phyloP scores from a whole-genome alignment of 805 yeast species.

The Metschnikowia sp. region DNA sequence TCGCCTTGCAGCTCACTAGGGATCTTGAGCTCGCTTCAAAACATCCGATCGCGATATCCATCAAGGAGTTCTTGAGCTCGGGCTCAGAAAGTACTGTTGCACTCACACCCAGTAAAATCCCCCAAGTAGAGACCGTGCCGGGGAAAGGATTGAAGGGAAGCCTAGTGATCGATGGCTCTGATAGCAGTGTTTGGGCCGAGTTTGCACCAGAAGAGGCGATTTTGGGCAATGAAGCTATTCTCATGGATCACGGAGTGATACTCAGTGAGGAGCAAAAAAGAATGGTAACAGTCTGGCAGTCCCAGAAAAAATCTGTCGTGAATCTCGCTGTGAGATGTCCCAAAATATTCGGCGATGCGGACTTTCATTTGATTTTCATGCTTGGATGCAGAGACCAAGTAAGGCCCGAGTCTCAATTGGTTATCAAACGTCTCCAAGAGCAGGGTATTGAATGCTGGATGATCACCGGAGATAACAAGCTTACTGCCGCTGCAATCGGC shows the following conservation, averaged over 20 bases:
- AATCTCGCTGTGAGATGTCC: slow-evolving; percentile 45
- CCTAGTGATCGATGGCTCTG: slow-evolving; percentile 23
- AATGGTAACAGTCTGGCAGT: slow-evolving; percentile 52
- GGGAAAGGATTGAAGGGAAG: slow-evolving; percentile 60
- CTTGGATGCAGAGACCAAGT: slow-evolving; percentile 61
- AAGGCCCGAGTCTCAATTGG: slow-evolving; percentile 53
- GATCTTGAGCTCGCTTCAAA: slow-evolving; percentile 62
- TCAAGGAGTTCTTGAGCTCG: slow-evolving; percentile 30
- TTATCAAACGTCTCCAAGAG: slow-evolving; percentile 36
- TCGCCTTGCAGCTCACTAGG: slow-evolving; percentile 47
- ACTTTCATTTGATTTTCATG: slow-evolving; percentile 41
- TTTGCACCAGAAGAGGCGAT: slow-evolving; percentile 35
- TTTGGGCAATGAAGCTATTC: slow-evolving; percentile 60
- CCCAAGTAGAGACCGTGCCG: slow-evolving; percentile 49
- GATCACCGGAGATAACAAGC: slow-evolving; percentile 71
- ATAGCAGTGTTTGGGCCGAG: slow-evolving; percentile 30
- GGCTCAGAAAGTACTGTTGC: neutral
- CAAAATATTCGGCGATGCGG: slow-evolving; percentile 23
- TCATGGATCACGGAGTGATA: slow-evolving; percentile 45
- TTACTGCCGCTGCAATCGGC: slow-evolving; percentile 69
- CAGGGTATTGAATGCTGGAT: slow-evolving; percentile 61
- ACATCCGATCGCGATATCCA: slow-evolving; percentile 67
- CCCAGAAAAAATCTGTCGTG: slow-evolving; percentile 61
- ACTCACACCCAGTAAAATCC: slow-evolving; percentile 35
- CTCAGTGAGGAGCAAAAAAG: slow-evolving; percentile 33